Evolutionary conservation across 202 grass and related monocot species (phyloP).

Genomic region (Alloteropsis angusta): DNA sequence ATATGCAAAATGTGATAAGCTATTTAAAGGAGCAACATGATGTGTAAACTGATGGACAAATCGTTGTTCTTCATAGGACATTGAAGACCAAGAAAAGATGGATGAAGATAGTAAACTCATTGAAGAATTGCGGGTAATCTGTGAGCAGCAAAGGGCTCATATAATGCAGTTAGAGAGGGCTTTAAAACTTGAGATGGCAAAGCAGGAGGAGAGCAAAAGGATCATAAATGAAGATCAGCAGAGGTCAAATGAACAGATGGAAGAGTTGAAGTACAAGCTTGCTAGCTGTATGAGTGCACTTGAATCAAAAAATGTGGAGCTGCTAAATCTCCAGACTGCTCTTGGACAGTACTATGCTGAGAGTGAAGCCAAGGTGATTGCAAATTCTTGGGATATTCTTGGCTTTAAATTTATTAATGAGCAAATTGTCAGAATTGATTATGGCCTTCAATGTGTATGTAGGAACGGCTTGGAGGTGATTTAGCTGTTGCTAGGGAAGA

Average conservation of each 20-base stretch:
- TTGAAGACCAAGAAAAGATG: conserved; percentile 96
- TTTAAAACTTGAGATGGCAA: conserved; percentile 55
- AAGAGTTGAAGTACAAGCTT: conserved; percentile 75
- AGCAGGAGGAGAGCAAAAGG: conserved; percentile 63
- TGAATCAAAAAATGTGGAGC: conserved; percentile 77
- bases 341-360: conserved; percentile 99
- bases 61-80: conserved; percentile 45
- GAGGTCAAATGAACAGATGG: conserved; percentile 71
- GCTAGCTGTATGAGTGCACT: conserved; percentile 62
- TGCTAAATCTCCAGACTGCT: conserved; percentile 95
- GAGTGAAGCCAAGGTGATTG: conserved; percentile 78
- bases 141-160: conserved; percentile 61
- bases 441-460: conserved; percentile 19
- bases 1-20: not conserved
- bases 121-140: conserved; percentile 58
- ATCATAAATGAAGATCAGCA: conserved; percentile 54
- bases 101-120: conserved; percentile 84
- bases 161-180: conserved; percentile 77
- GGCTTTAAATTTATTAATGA: not conserved
- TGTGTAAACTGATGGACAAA: not conserved
- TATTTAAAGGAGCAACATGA: conserved; percentile 2
- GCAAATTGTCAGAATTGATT: conserved; percentile 2
- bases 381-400: conserved; percentile 13
- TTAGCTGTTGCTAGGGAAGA: conserved; percentile 78
- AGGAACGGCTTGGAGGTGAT: conserved; percentile 84